Evolutionary conservation across 495 filamentous ascomycete genomes (phyloP).

Genomic region (Endocarpon pusillum): DNA sequence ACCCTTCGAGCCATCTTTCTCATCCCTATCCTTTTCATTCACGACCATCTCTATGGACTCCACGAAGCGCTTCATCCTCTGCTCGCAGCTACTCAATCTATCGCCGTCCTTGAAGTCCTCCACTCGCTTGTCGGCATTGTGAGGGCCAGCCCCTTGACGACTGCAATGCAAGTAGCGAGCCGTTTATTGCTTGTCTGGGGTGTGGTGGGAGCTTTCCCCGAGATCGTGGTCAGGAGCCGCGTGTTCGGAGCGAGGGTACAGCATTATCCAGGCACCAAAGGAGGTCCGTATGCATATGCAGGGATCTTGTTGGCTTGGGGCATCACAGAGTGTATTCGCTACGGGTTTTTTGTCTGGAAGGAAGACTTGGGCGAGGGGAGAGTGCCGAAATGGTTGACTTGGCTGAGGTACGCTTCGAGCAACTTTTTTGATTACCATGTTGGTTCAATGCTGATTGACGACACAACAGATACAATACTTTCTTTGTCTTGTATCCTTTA

Average conservation of each 20-base stretch:
- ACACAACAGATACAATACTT: slow-evolving; percentile 56
- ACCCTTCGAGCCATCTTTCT: slow-evolving; percentile 40
- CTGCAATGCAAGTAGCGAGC: slow-evolving; percentile 69
- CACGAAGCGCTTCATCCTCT: slow-evolving; percentile 41
- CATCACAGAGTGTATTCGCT: slow-evolving; percentile 73
- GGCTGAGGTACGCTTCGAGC: slow-evolving; percentile 41
- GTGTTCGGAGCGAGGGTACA: neutral
- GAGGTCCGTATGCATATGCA: slow-evolving; percentile 26
- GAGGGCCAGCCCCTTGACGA: slow-evolving; percentile 69
- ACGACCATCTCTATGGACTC: slow-evolving; percentile 29
- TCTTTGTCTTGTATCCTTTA: slow-evolving; percentile 80
- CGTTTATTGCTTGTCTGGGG: slow-evolving; percentile 77
- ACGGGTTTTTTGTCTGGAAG: slow-evolving; percentile 68
- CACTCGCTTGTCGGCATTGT: slow-evolving; percentile 64
- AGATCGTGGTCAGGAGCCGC: slow-evolving; percentile 18
- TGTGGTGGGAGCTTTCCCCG: slow-evolving; percentile 50
- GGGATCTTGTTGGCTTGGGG: slow-evolving; percentile 57
- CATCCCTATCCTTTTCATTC: slow-evolving; percentile 15
- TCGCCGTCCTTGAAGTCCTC: slow-evolving; percentile 65
- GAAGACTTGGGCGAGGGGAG: slow-evolving; percentile 31
- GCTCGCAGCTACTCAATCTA: slow-evolving; percentile 62
- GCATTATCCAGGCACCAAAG: no score
- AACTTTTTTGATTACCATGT: slow-evolving; percentile 2
- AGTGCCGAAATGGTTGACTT: slow-evolving; percentile 49
- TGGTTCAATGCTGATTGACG: slow-evolving; percentile 2